phyloP scores from a whole-genome alignment of 202 grass and related monocot genomes.

The Schoenoplectus triqueter region DNA sequence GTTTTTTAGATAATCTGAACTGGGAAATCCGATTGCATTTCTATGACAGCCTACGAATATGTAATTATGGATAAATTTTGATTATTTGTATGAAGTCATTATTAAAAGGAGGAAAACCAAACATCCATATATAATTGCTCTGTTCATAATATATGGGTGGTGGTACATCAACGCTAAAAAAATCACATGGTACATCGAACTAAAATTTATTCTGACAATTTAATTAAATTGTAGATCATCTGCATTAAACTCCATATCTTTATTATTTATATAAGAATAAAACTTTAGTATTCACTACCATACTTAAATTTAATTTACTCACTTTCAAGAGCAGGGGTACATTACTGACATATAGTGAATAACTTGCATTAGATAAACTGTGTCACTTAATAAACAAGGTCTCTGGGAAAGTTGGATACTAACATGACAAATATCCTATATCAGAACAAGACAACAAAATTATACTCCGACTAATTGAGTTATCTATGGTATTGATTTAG shows the following conservation, averaged over 20 bases:
- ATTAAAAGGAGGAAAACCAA: not conserved
- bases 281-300: not conserved
- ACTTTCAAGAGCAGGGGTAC: not conserved
- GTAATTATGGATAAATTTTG: not conserved
- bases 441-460: not conserved
- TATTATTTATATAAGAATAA: not conserved
- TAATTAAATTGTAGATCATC: not conserved
- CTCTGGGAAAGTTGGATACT: not conserved
- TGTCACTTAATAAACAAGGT: not conserved
- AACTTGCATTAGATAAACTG: not conserved
- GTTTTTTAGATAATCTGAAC: too few species aligned
- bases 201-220: not conserved
- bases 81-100: not conserved
- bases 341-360: not conserved
- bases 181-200: too few species aligned
- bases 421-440: not conserved
- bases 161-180: too few species aligned
- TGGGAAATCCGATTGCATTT: too few species aligned
- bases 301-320: not conserved
- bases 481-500: not conserved
- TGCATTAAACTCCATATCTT: not conserved
- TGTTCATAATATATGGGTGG: too few species aligned
- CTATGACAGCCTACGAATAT: not conserved
- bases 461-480: not conserved
- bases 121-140: too few species aligned